A percentile compares a stretch with the other conserved stretches of the same genome.
Conservation (phyloP, 176 grass and related monocot genomes). For the Aegilops umbellulata region DNA sequence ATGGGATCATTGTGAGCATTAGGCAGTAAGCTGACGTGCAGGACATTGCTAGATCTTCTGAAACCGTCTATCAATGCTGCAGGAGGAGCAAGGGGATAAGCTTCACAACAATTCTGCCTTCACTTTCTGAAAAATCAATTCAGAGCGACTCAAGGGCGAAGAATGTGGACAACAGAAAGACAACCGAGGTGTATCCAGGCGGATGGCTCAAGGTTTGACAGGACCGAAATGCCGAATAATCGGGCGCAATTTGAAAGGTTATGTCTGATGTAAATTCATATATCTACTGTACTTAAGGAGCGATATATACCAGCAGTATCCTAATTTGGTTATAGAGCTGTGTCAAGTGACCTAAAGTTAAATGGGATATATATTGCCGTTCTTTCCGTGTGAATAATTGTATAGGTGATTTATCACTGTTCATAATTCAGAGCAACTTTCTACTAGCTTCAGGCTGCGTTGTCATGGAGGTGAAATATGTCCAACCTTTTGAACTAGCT, state of each 20-base stretch:
- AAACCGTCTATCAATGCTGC: constrained; percentile 4
- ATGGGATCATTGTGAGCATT: background rate
- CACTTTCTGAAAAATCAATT: constrained; percentile 33
- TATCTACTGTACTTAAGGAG: background rate
- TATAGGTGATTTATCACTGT: background rate
- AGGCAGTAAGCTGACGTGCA: background rate
- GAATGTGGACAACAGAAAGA: constrained; percentile 26
- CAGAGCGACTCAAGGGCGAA: constrained; percentile 21
- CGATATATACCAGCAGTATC: background rate
- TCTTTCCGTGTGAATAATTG: constrained; percentile 27
- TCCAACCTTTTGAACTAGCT: background rate
- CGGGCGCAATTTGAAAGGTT: background rate
- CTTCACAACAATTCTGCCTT: constrained; percentile 33
- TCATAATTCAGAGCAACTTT: background rate
- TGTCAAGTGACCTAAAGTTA: constrained; percentile 8
- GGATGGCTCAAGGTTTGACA: constrained; percentile 47
- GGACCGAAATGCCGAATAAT: background rate
- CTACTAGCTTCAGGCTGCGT: background rate
- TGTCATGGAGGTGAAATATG: background rate
- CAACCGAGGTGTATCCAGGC: constrained; percentile 31
- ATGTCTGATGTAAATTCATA: background rate
- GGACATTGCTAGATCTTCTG: background rate
- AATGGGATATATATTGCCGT: background rate
- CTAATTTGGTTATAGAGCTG: background rate
- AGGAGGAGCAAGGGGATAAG: constrained; percentile 45